Percentiles rank a stretch among this genome's conserved stretches.
Evolutionary conservation across 2,329 filamentous ascomycete genomes (phyloP).

Genomic region (Stemphylium beticola): DNA sequence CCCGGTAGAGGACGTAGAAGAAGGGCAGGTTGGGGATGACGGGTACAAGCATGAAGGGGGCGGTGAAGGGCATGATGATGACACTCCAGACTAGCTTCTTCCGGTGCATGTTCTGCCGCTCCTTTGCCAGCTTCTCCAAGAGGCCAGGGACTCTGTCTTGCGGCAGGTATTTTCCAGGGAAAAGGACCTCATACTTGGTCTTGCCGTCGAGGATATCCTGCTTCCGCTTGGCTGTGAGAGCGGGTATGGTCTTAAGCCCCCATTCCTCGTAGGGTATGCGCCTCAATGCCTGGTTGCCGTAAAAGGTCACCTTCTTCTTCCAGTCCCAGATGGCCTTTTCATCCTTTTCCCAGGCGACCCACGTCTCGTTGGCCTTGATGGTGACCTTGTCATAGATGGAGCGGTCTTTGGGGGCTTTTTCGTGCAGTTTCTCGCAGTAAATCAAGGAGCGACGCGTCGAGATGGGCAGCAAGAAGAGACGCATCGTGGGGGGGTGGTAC

Average conservation of each 20-base stretch:
- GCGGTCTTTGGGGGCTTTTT: conserved; percentile 55
- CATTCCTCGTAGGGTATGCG: conserved; percentile 97
- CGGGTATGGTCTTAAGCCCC: conserved; percentile 93
- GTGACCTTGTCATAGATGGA: conserved; percentile 73
- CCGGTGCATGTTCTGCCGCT: conserved; percentile 79
- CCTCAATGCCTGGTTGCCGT: conserved; percentile 84
- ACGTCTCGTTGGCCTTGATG: conserved; percentile 74
- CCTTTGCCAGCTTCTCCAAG: conserved; percentile 75
- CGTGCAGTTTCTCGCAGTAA: conserved; percentile 81
- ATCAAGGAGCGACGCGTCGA: conserved; percentile 89
- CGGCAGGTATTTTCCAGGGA: conserved; percentile 73
- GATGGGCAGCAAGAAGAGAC: conserved; percentile 90
- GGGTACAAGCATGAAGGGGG: conserved; percentile 83
- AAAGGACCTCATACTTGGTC: conserved; percentile 75
- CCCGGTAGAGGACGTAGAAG: conserved; percentile 91
- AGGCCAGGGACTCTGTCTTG: conserved; percentile 67
- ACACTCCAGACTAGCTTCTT: conserved; percentile 78
- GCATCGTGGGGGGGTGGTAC: conserved; percentile 64
- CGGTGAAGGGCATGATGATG: conserved; percentile 68
- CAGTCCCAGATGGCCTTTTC: conserved; percentile 69
- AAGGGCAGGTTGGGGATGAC: conserved; percentile 93
- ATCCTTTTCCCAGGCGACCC: conserved; percentile 86
- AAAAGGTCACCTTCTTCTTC: conserved; percentile 85
- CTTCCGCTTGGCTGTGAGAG: conserved; percentile 71
- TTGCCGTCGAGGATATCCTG: conserved; percentile 67